These are phyloP conservation scores for Cytospora chrysosperma DNA, from an alignment of 2,329 filamentous ascomycete species.

Conservation along the genomic window DNA sequence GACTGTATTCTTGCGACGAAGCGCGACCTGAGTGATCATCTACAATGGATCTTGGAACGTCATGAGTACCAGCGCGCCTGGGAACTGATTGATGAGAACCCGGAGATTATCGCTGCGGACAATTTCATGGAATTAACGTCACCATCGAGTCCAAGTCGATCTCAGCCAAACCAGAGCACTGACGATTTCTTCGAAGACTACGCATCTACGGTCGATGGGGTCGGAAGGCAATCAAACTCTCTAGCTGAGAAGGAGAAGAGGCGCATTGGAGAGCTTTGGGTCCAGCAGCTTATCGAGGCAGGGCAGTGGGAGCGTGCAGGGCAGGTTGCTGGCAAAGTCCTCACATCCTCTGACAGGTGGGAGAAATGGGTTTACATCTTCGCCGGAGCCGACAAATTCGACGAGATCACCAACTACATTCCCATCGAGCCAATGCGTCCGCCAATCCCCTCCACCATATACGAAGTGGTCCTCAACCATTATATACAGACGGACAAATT, in stretches of 20 bases:
- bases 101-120: slow-evolving; percentile 61
- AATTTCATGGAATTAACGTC: slow-evolving; percentile 38
- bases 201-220: slow-evolving; percentile 61
- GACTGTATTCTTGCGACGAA: slow-evolving; percentile 93
- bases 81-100: slow-evolving; percentile 85
- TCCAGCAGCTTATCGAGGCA: slow-evolving; percentile 76
- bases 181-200: slow-evolving; percentile 76
- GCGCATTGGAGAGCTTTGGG: slow-evolving; percentile 88
- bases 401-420: slow-evolving; percentile 84
- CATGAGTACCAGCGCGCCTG: slow-evolving; percentile 82
- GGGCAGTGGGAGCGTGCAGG: slow-evolving; percentile 78
- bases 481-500: slow-evolving; percentile 79
- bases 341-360: slow-evolving; percentile 79
- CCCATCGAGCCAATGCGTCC: slow-evolving; percentile 76
- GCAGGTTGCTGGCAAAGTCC: slow-evolving; percentile 76
- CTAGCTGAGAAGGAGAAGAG: slow-evolving; percentile 83
- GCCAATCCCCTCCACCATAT: slow-evolving; percentile 76
- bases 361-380: slow-evolving; percentile 96
- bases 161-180: slow-evolving; percentile 33
- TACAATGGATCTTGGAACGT: slow-evolving; percentile 81
- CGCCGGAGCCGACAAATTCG: slow-evolving; percentile 78
- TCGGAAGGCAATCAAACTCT: slow-evolving; percentile 58
- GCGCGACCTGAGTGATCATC: slow-evolving; percentile 79
- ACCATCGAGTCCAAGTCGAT: slow-evolving; percentile 37
- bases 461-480: slow-evolving; percentile 85